Conservation (phyloP, 2,329 filamentous ascomycete genomes). For the Hypoxylon sp. region DNA sequence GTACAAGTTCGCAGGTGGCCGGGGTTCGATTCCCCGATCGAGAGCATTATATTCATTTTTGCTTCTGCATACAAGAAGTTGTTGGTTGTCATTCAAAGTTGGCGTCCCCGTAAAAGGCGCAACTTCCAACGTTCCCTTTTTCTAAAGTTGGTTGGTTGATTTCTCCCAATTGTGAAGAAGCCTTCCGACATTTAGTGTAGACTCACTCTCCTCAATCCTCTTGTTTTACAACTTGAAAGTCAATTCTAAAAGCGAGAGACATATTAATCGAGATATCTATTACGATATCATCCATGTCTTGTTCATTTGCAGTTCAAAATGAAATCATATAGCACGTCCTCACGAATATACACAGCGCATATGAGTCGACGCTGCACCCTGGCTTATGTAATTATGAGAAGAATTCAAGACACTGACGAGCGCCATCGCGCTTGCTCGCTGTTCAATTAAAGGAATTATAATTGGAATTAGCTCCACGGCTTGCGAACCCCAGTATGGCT, state of each 20-base stretch:
- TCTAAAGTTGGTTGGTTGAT: not conserved
- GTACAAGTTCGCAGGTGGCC: conserved; percentile 50
- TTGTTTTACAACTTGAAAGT: not conserved
- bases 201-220: no score
- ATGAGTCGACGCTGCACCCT: not conserved
- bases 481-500: not conserved
- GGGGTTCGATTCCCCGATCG: conserved; percentile 57
- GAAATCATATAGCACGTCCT: not conserved
- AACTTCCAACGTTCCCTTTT: not conserved
- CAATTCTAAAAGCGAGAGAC: not conserved
- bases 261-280: not conserved
- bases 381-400: not conserved
- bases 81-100: no score
- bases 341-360: not conserved
- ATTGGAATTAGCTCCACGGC: not conserved
- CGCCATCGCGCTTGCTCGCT: not conserved
- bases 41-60: conserved; percentile 44
- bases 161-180: not conserved
- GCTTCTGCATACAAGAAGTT: not conserved
- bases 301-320: not conserved
- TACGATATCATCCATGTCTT: not conserved
- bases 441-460: conserved; percentile 1
- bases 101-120: no score
- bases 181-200: not conserved
- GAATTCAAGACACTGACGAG: not conserved